Conservation (phyloP, 2,329 filamentous ascomycete genomes). For the Biscogniauxia marginata region DNA sequence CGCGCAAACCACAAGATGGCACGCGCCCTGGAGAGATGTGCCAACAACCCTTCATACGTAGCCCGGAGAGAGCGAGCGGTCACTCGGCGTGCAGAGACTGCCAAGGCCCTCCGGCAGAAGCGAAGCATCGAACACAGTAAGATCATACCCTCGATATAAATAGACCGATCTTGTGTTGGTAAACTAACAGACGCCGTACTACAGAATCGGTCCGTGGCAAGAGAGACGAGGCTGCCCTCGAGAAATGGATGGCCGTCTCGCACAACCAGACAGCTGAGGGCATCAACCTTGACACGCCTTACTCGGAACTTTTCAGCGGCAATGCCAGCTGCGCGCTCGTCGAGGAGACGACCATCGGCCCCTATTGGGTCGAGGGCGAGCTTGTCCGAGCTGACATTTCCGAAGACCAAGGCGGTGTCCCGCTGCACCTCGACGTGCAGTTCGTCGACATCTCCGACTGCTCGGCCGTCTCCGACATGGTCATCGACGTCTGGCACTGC, state of each 20-base stretch:
- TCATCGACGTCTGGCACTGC: constrained; percentile 9
- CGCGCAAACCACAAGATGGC: constrained; percentile 31
- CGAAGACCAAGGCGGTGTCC: constrained; percentile 4
- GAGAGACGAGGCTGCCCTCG: constrained; percentile 12
- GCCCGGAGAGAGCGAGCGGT: constrained; percentile 33
- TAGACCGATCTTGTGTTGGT: background rate
- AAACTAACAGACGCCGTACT: background rate
- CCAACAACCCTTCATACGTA: constrained; percentile 33
- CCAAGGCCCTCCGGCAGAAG: constrained; percentile 33
- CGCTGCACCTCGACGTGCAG: constrained; percentile 7
- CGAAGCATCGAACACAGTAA: constrained; percentile 18
- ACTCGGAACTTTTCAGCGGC: constrained; percentile 24
- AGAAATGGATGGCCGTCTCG: constrained; percentile 12
- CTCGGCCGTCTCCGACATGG: constrained; percentile 3
- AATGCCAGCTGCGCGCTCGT: constrained; percentile 18
- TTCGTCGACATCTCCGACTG: constrained; percentile 11
- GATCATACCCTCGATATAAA: background rate
- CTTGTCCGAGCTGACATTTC: constrained; percentile 8
- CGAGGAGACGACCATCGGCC: constrained; percentile 10
- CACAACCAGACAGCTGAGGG: constrained; percentile 20
- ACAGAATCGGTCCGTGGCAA: constrained; percentile 10
- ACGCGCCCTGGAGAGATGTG: constrained; percentile 34
- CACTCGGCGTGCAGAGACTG: constrained; percentile 32
- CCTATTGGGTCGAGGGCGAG: constrained; percentile 7
- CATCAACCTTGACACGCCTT: constrained; percentile 33